Evolutionary conservation across 2,329 filamentous ascomycete species (phyloP), one percentile per base, ranked within the genome.

Genomic region (Apiospora koreana): DNA sequence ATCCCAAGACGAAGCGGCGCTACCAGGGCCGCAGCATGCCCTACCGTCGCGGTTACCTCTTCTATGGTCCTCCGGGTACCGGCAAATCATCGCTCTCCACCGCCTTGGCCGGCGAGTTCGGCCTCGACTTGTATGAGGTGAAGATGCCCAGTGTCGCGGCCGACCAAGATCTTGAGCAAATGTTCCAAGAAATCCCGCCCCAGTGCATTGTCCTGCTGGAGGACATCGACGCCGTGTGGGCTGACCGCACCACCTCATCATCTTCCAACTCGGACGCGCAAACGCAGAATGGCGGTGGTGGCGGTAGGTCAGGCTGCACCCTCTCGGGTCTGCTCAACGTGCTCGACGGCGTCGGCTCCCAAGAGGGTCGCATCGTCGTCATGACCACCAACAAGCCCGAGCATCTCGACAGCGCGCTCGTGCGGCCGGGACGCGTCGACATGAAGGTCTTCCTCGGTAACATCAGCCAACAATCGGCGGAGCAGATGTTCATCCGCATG

Each of bases 21-120:
- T 93, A 94, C 71, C 86, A 89, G 14, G 87, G 87, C 42, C 86
- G 91, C 8, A 90, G 89, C 3, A 91, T 92, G 68, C 90, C 90
- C 0, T 91, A 92, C 74, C 84, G 90, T 1, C 83, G 90, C 70
- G 78, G 77, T 1, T 80, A 80, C 67, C 71, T 80, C 18, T 77
- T 80, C 50, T 78, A 77, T 38, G 78, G 78, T 0, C 77, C 77
- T 14, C 78, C 78, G 3, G 78, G 78, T 2, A 80, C 77, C 6
- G 78, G 78, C n/a, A 80, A 80, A 68, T 69, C 86, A 10, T 86
- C 83, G 70, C 78, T 87, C 8, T 85, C 84, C 65, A 84, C 86
- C 42, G 85, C 86, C 2, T 80, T 85, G 21, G 83, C 85, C 0
- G 87, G 87, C 14, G 80, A 86, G 45, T 81, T 89, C 54, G 85